Conservation (phyloP, 495 filamentous ascomycete genomes). For the Aspergillus carlsbadensis region DNA sequence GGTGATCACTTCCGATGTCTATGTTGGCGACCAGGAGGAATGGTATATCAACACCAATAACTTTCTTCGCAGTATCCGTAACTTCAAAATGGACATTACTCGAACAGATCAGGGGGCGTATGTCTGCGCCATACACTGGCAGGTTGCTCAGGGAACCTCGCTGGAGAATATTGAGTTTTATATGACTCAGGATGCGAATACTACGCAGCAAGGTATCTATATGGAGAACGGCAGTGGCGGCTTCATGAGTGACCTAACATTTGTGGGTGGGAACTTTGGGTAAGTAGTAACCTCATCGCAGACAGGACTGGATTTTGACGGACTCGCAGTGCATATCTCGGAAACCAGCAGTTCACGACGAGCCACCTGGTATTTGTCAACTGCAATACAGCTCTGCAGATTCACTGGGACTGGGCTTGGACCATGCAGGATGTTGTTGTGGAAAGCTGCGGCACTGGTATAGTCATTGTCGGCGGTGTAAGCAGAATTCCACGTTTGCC, state of each 20-base stretch:
- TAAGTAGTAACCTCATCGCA: not conserved
- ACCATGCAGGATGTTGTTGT: slow-evolving; percentile 38
- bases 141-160: slow-evolving; percentile 38
- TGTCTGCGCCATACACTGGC: slow-evolving; percentile 38
- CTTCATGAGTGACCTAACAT: slow-evolving; percentile 36
- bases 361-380: slow-evolving; percentile 48
- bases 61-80: slow-evolving; percentile 36
- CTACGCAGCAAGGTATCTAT: slow-evolving; percentile 27
- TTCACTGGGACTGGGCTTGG: slow-evolving; percentile 60
- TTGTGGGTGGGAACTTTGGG: slow-evolving; percentile 30
- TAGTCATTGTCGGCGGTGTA: slow-evolving; percentile 19
- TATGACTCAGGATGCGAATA: slow-evolving; percentile 34
- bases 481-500: no score
- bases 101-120: slow-evolving; percentile 17
- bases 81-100: slow-evolving; percentile 37
- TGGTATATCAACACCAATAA: slow-evolving; percentile 41
- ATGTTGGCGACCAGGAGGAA: slow-evolving; percentile 69
- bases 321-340: slow-evolving; percentile 44
- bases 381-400: slow-evolving; percentile 47
- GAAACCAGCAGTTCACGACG: slow-evolving; percentile 56
- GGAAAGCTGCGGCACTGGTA: slow-evolving; percentile 30
- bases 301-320: no score
- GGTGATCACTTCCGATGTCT: slow-evolving; percentile 66
- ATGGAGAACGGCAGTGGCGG: slow-evolving; percentile 11
- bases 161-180: slow-evolving; percentile 53